phyloP scores from a whole-genome alignment of 495 filamentous ascomycete genomes.

The Gamarada debralockiae region DNA sequence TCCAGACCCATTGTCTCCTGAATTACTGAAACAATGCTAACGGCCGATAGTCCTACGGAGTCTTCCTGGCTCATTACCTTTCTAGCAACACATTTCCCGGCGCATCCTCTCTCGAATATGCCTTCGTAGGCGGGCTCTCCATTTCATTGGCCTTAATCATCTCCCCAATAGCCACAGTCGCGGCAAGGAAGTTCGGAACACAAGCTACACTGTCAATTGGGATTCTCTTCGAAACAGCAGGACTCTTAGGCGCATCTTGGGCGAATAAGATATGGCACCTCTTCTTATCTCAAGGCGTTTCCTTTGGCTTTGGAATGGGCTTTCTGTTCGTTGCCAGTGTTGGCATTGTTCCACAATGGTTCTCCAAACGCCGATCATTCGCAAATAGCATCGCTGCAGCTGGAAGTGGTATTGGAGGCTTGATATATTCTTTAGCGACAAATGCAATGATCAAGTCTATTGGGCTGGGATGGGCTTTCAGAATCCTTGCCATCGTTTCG shows the following conservation, averaged over 20 bases:
- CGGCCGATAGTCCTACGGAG: constrained; percentile 46
- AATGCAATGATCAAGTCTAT: constrained; percentile 51
- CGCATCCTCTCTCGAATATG: constrained; percentile 55
- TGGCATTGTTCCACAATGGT: constrained; percentile 69
- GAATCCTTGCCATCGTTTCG: constrained; percentile 50
- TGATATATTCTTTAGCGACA: constrained; percentile 48
- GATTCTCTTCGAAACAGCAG: constrained; percentile 47
- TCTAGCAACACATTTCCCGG: constrained; percentile 49
- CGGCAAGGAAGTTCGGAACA: constrained; percentile 45
- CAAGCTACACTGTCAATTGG: constrained; percentile 50
- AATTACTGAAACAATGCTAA: constrained; percentile 11
- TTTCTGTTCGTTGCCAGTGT: constrained; percentile 67
- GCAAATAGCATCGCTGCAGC: constrained; percentile 65
- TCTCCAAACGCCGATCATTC: constrained; percentile 54
- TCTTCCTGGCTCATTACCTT: constrained; percentile 63
- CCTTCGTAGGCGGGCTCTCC: constrained; percentile 66
- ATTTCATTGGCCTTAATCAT: constrained; percentile 56
- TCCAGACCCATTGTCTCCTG: background rate
- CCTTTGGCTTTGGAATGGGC: constrained; percentile 69
- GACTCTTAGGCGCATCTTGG: constrained; percentile 53
- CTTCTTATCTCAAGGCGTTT: constrained; percentile 66
- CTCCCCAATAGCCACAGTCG: constrained; percentile 54
- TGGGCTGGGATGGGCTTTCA: constrained; percentile 53
- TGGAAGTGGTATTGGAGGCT: constrained; percentile 62
- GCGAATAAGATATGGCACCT: constrained; percentile 60